Conservation (phyloP, 2,329 filamentous ascomycete genomes). For the Beauveria medogensis region DNA sequence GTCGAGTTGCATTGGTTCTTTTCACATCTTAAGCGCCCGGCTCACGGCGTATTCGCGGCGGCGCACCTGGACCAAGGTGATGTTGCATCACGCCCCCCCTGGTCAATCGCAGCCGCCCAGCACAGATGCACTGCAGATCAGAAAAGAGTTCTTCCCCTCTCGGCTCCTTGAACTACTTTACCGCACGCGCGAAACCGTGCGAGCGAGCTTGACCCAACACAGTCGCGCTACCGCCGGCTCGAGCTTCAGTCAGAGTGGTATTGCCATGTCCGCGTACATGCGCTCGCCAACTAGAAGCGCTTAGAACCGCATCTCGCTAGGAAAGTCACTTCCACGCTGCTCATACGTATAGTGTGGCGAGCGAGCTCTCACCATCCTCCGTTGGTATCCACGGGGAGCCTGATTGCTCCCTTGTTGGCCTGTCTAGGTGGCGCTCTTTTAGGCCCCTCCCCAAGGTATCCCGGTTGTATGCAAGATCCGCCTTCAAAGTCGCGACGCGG, state of each 20-base stretch:
- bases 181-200: not conserved
- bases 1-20: not conserved
- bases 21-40: conserved; percentile 4
- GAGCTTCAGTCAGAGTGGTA: not conserved
- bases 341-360: not conserved
- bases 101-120: not conserved
- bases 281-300: conserved; percentile 4
- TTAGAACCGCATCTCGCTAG: not conserved
- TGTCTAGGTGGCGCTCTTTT: not conserved
- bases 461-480: not conserved
- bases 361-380: not conserved
- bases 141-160: not conserved
- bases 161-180: not conserved
- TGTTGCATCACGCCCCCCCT: conserved; percentile 8
- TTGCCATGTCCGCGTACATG: not conserved
- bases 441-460: not conserved
- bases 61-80: not conserved
- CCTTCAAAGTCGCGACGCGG: not conserved
- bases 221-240: not conserved
- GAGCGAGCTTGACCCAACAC: not conserved
- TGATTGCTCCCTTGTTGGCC: not conserved
- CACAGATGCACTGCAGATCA: not conserved
- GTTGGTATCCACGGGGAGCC: not conserved
- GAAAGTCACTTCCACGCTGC: not conserved
- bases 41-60: not conserved